Percentiles rank a stretch among this genome's conserved stretches.
phyloP scores from a whole-genome alignment of 257 asterid genomes.

The Nicotiana obtusifolia region DNA sequence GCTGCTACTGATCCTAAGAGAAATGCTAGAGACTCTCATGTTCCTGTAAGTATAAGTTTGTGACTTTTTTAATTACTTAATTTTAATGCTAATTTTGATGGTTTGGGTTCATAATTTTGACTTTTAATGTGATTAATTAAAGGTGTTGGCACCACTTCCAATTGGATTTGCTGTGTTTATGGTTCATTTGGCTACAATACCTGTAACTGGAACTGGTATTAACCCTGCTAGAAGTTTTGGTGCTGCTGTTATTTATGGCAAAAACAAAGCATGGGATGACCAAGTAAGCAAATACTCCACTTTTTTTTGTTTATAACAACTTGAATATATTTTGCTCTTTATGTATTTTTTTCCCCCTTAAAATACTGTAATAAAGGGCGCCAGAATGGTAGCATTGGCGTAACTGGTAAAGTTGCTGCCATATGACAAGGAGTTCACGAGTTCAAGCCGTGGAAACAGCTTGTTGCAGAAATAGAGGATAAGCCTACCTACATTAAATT shows the following conservation, averaged over 20 bases:
- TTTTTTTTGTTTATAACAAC: background rate
- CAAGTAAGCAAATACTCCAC: conserved; percentile 27
- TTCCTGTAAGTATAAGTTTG: conserved; percentile 42
- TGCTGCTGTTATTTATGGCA: conserved; percentile 64
- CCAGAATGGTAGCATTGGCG: too few species aligned
- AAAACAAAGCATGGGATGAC: conserved; percentile 60
- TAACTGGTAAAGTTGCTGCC: too few species aligned
- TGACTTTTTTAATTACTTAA: background rate
- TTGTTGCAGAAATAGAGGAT: too few species aligned
- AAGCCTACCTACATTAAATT: too few species aligned
- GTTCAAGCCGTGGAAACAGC: too few species aligned
- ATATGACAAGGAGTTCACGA: too few species aligned
- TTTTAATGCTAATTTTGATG: background rate
- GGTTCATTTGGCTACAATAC: conserved; percentile 75
- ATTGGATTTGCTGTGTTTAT: conserved; percentile 71
- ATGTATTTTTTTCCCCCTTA: too few species aligned
- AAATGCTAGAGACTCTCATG: conserved; percentile 64
- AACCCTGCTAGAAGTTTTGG: conserved; percentile 74
- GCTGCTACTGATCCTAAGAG: conserved; percentile 73
- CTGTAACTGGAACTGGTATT: conserved; percentile 64
- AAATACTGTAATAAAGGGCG: too few species aligned
- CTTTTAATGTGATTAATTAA: background rate
- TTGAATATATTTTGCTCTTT: too few species aligned
- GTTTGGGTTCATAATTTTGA: too few species aligned
- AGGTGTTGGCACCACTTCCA: conserved; percentile 81